Conservation (phyloP, 768 basidiomycete species). For the Lyophyllum shimeji region DNA sequence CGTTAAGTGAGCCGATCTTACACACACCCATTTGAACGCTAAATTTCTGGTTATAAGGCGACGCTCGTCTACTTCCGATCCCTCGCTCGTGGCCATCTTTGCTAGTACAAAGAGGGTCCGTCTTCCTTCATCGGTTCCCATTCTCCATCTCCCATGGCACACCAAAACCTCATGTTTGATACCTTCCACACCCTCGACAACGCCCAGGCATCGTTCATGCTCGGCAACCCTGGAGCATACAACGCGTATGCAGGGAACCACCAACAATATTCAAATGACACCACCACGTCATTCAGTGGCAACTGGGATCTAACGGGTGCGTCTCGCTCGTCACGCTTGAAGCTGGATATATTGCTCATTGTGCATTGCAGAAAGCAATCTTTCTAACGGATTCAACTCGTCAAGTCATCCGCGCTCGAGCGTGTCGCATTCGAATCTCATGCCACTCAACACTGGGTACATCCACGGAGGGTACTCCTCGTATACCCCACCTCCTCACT, state of each 20-base stretch:
- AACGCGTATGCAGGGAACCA: slow-evolving; percentile 12
- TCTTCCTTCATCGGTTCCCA: slow-evolving; percentile 2
- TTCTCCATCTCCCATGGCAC: slow-evolving; percentile 8
- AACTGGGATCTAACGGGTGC: slow-evolving; percentile 12
- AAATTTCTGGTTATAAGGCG: slow-evolving; percentile 17
- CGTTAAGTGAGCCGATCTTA: slow-evolving; percentile 13
- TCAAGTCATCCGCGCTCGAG: slow-evolving; percentile 8
- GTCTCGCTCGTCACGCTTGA: background rate
- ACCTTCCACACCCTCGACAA: slow-evolving; percentile 14
- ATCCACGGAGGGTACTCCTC: slow-evolving; percentile 3
- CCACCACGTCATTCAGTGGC: slow-evolving; percentile 4
- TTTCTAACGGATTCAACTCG: background rate
- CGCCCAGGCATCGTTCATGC: slow-evolving; percentile 13
- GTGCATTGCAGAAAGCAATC: background rate
- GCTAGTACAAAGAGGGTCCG: slow-evolving; percentile 8
- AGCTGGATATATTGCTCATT: background rate
- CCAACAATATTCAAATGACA: slow-evolving; percentile 8
- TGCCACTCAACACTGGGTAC: background rate
- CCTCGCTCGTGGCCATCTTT: background rate
- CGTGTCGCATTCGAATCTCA: background rate
- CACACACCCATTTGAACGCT: slow-evolving; percentile 14
- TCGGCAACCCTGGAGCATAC: slow-evolving; percentile 9
- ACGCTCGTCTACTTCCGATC: slow-evolving; percentile 4
- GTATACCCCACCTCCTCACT: background rate
- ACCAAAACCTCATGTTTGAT: slow-evolving; percentile 11